These are phyloP conservation scores for Pyrenophora seminiperda DNA, from an alignment of 2,329 filamentous ascomycete genomes.

Conservation along the genomic window DNA sequence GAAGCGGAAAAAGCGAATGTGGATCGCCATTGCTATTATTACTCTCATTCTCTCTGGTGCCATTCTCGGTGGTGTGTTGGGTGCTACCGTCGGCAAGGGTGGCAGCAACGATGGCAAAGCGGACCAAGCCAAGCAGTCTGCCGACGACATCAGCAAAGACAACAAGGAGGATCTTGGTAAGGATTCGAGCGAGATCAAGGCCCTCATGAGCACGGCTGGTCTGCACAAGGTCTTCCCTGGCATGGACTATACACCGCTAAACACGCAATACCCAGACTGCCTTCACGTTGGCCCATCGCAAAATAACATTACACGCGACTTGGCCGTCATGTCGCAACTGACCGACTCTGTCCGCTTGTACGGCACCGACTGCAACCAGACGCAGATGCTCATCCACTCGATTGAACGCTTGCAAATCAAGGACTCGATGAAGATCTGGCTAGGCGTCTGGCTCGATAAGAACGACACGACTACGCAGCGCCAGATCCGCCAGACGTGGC, in stretches of 20 bases:
- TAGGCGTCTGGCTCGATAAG: slow-evolving; percentile 89
- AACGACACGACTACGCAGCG: slow-evolving; percentile 83
- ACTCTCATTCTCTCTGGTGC: slow-evolving; percentile 69
- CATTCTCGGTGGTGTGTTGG: slow-evolving; percentile 75
- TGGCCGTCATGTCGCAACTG: slow-evolving; percentile 87
- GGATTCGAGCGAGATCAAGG: slow-evolving; percentile 79
- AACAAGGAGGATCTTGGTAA: slow-evolving; percentile 73
- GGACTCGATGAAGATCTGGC: slow-evolving; percentile 79
- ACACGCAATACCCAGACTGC: slow-evolving; percentile 88
- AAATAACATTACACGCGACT: slow-evolving; percentile 90
- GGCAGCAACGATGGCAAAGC: slow-evolving; percentile 31
- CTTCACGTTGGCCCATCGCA: slow-evolving; percentile 77
- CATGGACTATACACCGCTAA: slow-evolving; percentile 92
- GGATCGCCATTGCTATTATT: slow-evolving; percentile 69
- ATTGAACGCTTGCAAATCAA: slow-evolving; percentile 75
- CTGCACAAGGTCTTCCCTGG: slow-evolving; percentile 94
- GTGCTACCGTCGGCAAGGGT: slow-evolving; percentile 67
- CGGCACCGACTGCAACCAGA: slow-evolving; percentile 97
- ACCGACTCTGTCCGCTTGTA: slow-evolving; percentile 89
- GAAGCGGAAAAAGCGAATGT: slow-evolving; percentile 67
- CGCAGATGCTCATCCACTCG: slow-evolving; percentile 86
- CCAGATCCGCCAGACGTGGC: slow-evolving; percentile 83
- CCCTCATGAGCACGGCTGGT: slow-evolving; percentile 76
- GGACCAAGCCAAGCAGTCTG: slow-evolving; percentile 26
- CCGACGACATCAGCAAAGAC: slow-evolving; percentile 61